phyloP scores from a whole-genome alignment of 176 grass and related monocot genomes.

The Lolium rigidum region DNA sequence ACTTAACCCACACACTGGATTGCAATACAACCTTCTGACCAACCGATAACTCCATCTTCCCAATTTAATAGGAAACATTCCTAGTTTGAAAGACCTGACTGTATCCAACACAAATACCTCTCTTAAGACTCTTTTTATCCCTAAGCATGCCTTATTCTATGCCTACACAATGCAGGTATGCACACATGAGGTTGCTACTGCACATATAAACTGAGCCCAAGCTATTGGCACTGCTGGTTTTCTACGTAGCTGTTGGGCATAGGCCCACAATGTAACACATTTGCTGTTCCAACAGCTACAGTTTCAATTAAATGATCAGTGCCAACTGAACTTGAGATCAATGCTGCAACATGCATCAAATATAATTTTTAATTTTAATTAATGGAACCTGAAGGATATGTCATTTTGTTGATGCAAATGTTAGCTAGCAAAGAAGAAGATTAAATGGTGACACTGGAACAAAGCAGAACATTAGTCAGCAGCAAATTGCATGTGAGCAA shows the following conservation, averaged over 20 bases:
- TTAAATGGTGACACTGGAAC: conserved; percentile 12
- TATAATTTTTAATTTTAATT: conserved; percentile 2
- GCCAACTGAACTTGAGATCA: neutral
- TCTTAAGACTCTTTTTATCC: neutral
- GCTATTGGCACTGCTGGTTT: neutral
- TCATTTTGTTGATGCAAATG: conserved; percentile 16
- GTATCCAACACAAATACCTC: neutral
- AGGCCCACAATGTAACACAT: neutral
- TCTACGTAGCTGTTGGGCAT: neutral
- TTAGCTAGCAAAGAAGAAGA: neutral
- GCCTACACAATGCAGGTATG: neutral
- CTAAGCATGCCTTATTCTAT: neutral
- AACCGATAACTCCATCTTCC: neutral
- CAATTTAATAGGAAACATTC: neutral
- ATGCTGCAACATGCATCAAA: neutral
- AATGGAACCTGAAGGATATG: neutral
- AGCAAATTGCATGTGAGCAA: conserved; percentile 16
- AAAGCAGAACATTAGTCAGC: conserved; percentile 2
- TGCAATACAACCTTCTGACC: neutral
- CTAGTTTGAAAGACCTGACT: neutral
- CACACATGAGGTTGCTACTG: neutral
- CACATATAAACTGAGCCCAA: neutral
- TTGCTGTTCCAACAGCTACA: conserved; percentile 2
- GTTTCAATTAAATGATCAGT: conserved; percentile 4
- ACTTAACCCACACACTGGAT: neutral